Evolutionary conservation across 164 flowering plant species (phyloP), one percentile per base, ranked within the genome.

Genomic region (Magnolia sinica): DNA sequence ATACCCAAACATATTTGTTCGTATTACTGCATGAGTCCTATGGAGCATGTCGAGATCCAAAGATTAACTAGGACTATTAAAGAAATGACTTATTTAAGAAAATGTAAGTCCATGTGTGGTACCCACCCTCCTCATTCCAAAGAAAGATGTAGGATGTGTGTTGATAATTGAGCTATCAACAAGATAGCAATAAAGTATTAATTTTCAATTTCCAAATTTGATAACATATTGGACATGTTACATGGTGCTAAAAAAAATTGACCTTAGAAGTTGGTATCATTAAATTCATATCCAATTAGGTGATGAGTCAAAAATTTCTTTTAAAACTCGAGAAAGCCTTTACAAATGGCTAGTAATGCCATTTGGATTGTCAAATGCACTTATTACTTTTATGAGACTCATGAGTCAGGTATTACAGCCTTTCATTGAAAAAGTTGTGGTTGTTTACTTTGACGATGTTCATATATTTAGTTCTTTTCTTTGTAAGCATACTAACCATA

Each of bases 271-370:
- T 31, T 66, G 66, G 1, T 76, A 68, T 16, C 78, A 76, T 29
- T 65, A 76, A n/a, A 76, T 76, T 10, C 2, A 19, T 7, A 69
- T 68, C 27, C 16, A 8, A 24, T 5, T 13, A 4, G 55, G 52
- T 2, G 66, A 76, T 55, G 78, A 76, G 37, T 76, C 67, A 52
- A 52, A 76, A 7, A 68, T 50, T 8, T 14, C 73, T 22, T 68
- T 76, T 70, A 76, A 76, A 11, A 76, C 65, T 9, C 18, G 50
- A 19, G 77, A 76, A 7, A 65, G 66, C 8, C 78, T 68, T 19
- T 76, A 68, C 58, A 68, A 68, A 50, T 68, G 73, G 65, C n/a
- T 68, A 1, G 78, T 76, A 16, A 66, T 75, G 64, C 71, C 61
- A 20, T 76, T 69, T 22, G 72, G 73, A 1, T 9, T 76, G 3